A percentile compares a stretch with the other conserved stretches of the same genome.
Evolutionary conservation across 2,329 filamentous ascomycete species (phyloP).

Genomic region (Neopestalotiopsis sp.): DNA sequence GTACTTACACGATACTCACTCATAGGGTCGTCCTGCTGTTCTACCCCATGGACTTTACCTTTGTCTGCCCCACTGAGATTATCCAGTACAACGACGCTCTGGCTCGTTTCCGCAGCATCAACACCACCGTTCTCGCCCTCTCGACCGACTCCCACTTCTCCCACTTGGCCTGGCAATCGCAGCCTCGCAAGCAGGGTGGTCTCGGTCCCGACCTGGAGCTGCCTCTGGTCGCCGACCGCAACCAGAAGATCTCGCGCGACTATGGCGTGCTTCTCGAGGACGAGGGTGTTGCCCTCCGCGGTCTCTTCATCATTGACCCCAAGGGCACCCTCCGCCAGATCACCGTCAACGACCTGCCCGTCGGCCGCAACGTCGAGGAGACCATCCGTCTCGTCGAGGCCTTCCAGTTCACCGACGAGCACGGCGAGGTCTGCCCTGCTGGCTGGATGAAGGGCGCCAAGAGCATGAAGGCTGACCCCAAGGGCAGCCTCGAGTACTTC

Average conservation of each 20-base stretch:
- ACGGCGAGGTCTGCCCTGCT: constrained; percentile 74
- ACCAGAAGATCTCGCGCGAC: constrained; percentile 62
- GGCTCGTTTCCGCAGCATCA: constrained; percentile 63
- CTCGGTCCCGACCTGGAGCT: constrained; percentile 65
- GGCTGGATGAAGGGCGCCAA: constrained; percentile 54
- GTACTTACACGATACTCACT: constrained; percentile 10
- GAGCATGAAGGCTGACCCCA: constrained; percentile 58
- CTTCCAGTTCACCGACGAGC: constrained; percentile 84
- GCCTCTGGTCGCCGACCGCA: constrained; percentile 67
- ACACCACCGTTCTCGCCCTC: constrained; percentile 64
- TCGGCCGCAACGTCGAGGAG: constrained; percentile 69
- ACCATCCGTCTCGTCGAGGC: constrained; percentile 70
- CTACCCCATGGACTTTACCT: constrained; percentile 73
- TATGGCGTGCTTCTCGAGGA: constrained; percentile 71
- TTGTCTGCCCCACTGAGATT: constrained; percentile 71
- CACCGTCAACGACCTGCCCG: constrained; percentile 69
- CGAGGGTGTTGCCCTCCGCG: constrained; percentile 66
- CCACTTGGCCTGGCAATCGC: constrained; percentile 63
- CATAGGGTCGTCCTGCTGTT: constrained; percentile 68
- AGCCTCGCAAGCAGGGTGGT: constrained; percentile 65
- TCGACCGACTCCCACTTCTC: constrained; percentile 67
- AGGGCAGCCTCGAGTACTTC: constrained; percentile 58
- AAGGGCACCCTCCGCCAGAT: constrained; percentile 66
- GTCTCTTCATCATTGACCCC: constrained; percentile 71
- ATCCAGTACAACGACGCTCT: constrained; percentile 68